Evolutionary conservation across 768 basidiomycete species (phyloP).

Genomic region (Candolleomyces eurysporus): DNA sequence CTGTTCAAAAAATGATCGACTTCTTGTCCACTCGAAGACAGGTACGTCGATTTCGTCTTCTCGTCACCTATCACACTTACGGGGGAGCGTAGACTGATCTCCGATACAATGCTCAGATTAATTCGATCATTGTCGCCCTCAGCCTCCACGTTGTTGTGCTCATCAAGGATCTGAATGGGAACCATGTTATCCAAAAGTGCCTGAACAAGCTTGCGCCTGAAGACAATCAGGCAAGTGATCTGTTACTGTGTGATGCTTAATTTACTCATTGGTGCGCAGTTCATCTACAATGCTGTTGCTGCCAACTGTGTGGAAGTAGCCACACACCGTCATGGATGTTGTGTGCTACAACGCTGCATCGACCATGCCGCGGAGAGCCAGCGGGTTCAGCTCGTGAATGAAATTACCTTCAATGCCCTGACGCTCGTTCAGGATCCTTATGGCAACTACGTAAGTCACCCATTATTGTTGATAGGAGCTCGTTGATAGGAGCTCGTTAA

Average conservation of each 20-base stretch:
- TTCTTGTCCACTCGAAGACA: conserved; percentile 94
- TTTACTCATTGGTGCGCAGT: conserved; percentile 42
- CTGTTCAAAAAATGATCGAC: conserved; percentile 99
- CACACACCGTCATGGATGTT: conserved; percentile 96
- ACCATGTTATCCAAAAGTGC: conserved; percentile 99
- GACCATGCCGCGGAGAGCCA: conserved; percentile 97
- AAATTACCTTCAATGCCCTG: conserved; percentile 97
- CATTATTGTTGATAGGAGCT: background rate
- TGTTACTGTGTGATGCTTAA: background rate
- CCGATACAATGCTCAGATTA: conserved; percentile 87
- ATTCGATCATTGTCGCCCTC: conserved; percentile 93
- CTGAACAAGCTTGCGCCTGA: conserved; percentile 97
- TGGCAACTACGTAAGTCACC: conserved; percentile 74
- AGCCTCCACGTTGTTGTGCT: conserved; percentile 97
- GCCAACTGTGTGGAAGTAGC: conserved; percentile 99
- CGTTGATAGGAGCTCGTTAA: conserved; percentile 2
- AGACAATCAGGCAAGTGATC: conserved; percentile 82
- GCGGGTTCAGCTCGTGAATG: conserved; percentile 93
- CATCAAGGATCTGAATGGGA: conserved; percentile 98
- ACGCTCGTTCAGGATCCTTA: conserved; percentile 98
- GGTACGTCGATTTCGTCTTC: conserved; percentile 50
- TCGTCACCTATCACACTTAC: conserved; percentile 51
- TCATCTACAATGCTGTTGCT: conserved; percentile 99
- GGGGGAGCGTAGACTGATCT: conserved; percentile 66
- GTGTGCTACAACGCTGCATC: conserved; percentile 96